A percentile compares a stretch with the other conserved stretches of the same genome.
Evolutionary conservation across 345 rosid species (phyloP).

Genomic region (Pistacia atlantica): DNA sequence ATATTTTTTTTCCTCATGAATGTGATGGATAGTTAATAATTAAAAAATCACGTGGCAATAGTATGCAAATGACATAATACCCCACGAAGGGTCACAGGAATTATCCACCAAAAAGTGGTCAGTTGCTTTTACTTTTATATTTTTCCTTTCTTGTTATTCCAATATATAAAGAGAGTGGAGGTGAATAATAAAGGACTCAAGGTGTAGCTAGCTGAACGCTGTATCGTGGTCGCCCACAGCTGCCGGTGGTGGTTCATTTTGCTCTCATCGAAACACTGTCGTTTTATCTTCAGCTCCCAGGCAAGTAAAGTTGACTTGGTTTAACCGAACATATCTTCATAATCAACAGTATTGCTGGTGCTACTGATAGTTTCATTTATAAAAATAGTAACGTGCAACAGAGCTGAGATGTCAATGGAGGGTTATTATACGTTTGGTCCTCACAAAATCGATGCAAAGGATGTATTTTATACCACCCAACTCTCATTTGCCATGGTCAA

Average conservation of each 20-base stretch:
- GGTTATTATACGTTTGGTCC: conserved; percentile 57
- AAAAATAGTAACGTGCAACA: background rate
- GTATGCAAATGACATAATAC: too few relatives aligned
- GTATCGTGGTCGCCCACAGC: background rate
- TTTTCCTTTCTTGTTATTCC: too few relatives aligned
- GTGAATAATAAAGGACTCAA: background rate
- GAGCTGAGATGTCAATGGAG: background rate
- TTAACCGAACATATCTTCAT: too few relatives aligned
- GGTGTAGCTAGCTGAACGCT: background rate
- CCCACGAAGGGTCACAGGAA: too few relatives aligned
- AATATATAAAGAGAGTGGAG: too few relatives aligned
- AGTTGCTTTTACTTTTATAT: too few relatives aligned
- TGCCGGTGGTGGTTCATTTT: conserved; percentile 12
- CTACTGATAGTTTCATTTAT: too few relatives aligned
- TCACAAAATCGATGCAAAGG: conserved; percentile 63
- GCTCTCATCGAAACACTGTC: background rate
- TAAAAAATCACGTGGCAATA: too few relatives aligned
- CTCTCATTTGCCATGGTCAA: conserved; percentile 88
- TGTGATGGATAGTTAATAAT: too few relatives aligned
- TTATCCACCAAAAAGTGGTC: too few relatives aligned
- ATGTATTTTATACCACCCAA: conserved; percentile 72
- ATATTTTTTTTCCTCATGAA: too few relatives aligned
- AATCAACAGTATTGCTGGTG: too few relatives aligned
- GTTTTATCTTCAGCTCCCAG: conserved; percentile 8
- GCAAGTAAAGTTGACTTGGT: conserved; percentile 4